phyloP scores from a whole-genome alignment of 345 rosid species.

The Carallia pectinifolia region DNA sequence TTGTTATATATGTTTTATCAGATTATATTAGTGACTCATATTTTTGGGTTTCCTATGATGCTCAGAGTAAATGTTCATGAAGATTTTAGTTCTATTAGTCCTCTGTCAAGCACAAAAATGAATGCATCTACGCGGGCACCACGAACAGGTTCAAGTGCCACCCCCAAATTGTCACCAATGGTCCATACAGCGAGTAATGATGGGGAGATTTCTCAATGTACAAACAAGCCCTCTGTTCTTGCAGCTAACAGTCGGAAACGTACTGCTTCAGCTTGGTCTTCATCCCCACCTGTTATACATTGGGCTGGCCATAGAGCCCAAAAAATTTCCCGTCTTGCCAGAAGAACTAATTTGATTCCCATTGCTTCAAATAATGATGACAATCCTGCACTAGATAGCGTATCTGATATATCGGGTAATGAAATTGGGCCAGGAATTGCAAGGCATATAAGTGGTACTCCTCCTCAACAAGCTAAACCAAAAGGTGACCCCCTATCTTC shows the following conservation, averaged over 20 bases:
- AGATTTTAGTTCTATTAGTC: conserved; percentile 69
- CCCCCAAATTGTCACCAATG: conserved; percentile 65
- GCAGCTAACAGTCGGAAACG: conserved; percentile 78
- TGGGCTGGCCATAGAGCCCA: conserved; percentile 88
- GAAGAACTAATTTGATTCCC: conserved; percentile 78
- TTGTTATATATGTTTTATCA: conserved; percentile 4
- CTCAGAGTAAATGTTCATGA: conserved; percentile 66
- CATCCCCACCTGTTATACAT: conserved; percentile 80
- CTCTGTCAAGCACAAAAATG: conserved; percentile 58
- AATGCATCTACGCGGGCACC: conserved; percentile 67
- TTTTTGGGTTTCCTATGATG: conserved; percentile 16
- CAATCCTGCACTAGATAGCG: conserved; percentile 51
- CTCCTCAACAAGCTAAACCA: conserved; percentile 72
- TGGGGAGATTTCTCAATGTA: conserved; percentile 81
- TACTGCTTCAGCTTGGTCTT: conserved; percentile 55
- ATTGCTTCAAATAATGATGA: conserved; percentile 69
- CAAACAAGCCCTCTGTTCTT: conserved; percentile 64
- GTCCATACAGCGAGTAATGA: conserved; percentile 65
- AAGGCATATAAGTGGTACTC: conserved; percentile 54
- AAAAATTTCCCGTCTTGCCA: conserved; percentile 79
- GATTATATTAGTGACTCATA: neutral
- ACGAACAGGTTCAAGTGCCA: conserved; percentile 60
- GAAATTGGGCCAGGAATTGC: conserved; percentile 64
- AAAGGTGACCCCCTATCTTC: conserved; percentile 68
- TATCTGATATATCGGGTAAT: conserved; percentile 62